Evolutionary conservation across 164 flowering plant genomes (phyloP).

Genomic region (Echeveria elegans): DNA sequence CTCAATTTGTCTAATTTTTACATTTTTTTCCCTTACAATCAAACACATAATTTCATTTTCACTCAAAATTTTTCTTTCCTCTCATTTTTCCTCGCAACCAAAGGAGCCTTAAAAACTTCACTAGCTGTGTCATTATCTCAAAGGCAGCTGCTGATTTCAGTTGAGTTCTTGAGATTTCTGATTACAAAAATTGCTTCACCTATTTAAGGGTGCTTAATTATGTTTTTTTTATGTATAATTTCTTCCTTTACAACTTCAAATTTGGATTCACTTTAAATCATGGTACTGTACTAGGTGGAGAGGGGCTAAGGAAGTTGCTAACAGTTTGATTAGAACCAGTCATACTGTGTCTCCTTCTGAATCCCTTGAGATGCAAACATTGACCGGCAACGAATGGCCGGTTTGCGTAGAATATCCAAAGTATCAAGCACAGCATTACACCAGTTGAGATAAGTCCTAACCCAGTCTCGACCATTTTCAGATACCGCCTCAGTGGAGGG

Average conservation of each 20-base stretch:
- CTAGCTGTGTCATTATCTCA: background rate
- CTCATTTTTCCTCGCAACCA: too few relatives aligned
- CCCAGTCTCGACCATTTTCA: conserved; percentile 54
- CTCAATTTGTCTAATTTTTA: too few relatives aligned
- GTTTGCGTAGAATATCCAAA: conserved; percentile 83
- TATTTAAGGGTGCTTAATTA: too few relatives aligned
- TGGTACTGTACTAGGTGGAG: background rate
- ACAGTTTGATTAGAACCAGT: background rate
- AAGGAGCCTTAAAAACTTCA: background rate
- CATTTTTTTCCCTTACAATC: too few relatives aligned
- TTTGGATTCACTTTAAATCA: background rate
- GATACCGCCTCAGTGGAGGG: conserved; percentile 49
- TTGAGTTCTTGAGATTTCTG: background rate
- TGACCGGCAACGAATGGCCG: conserved; percentile 62
- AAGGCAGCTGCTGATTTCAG: background rate
- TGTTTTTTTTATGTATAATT: too few relatives aligned
- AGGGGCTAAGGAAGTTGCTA: background rate
- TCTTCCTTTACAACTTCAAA: background rate
- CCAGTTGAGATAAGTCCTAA: conserved; percentile 68
- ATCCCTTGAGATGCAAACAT: conserved; percentile 8
- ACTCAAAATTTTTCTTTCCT: too few relatives aligned
- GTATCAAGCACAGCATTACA: conserved; percentile 68
- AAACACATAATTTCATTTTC: too few relatives aligned
- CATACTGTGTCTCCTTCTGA: background rate
- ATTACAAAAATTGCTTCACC: background rate